Evolutionary conservation across 345 rosid species (phyloP).

Genomic region (Garcia nutans): DNA sequence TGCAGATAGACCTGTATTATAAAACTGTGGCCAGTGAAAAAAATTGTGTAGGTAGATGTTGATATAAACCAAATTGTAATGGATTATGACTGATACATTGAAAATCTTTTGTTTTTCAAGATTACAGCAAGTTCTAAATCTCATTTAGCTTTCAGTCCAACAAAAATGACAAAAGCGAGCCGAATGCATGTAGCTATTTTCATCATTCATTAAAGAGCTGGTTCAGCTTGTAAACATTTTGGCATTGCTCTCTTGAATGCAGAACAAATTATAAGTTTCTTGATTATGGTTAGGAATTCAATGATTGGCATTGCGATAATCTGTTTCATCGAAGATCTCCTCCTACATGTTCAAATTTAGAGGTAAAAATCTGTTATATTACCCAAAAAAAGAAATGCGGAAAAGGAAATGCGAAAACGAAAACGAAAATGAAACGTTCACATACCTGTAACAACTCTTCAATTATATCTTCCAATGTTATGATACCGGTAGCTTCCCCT

Average conservation of each 20-base stretch:
- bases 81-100: not conserved
- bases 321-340: slow-evolving; percentile 91
- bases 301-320: slow-evolving; percentile 37
- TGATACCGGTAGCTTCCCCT: slow-evolving; percentile 79
- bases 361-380: not conserved
- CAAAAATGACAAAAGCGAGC: not conserved
- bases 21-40: no score
- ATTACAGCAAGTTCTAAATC: not conserved
- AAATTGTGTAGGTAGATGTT: not conserved
- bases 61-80: not conserved
- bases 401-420: not conserved
- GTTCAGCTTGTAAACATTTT: not conserved
- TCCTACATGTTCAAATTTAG: slow-evolving; percentile 38
- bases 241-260: not conserved
- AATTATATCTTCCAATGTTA: slow-evolving; percentile 92
- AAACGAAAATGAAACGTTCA: not conserved
- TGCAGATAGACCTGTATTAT: not conserved
- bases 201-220: not conserved
- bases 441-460: slow-evolving; percentile 83
- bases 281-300: not conserved
- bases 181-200: not conserved
- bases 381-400: not conserved
- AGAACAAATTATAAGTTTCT: not conserved
- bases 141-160: not conserved
- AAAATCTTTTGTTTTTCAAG: not conserved